phyloP scores from a whole-genome alignment of 169 alveolate species.

The Plasmodium cynomolgi region DNA sequence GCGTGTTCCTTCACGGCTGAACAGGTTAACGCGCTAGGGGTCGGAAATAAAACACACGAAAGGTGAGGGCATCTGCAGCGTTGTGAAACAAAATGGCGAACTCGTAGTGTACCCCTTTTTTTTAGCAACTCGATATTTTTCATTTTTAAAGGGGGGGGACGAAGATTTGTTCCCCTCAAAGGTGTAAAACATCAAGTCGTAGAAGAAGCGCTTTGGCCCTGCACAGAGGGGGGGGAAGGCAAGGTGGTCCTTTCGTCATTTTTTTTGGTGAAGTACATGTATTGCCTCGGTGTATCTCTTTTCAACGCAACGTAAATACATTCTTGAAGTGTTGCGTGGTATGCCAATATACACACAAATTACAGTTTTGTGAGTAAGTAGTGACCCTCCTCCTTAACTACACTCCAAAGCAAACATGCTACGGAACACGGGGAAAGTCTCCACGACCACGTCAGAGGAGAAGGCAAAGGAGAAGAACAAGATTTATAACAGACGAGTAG shows the following conservation, averaged over 20 bases:
- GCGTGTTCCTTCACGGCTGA: background rate
- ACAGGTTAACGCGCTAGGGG: background rate
- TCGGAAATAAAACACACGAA: background rate
- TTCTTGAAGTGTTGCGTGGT: background rate
- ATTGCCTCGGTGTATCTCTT: background rate
- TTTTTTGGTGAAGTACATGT: background rate
- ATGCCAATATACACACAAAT: background rate
- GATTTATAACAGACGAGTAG: slow-evolving; percentile 58
- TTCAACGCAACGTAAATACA: background rate
- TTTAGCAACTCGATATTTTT: background rate
- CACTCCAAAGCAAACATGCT: background rate
- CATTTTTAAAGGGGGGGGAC: background rate
- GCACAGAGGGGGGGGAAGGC: background rate
- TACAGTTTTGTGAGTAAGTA: background rate
- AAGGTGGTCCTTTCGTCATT: background rate
- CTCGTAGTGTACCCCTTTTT: background rate
- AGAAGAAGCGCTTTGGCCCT: background rate
- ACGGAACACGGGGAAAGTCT: slow-evolving; percentile 15
- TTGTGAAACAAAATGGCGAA: background rate
- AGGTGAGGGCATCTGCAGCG: background rate
- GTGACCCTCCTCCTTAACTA: background rate
- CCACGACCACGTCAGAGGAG: background rate
- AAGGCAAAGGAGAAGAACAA: slow-evolving; percentile 16
- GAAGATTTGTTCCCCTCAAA: background rate
- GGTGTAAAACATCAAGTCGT: background rate